Evolutionary conservation across 768 basidiomycete species (phyloP).

Genomic region (Heimioporus sp.): DNA sequence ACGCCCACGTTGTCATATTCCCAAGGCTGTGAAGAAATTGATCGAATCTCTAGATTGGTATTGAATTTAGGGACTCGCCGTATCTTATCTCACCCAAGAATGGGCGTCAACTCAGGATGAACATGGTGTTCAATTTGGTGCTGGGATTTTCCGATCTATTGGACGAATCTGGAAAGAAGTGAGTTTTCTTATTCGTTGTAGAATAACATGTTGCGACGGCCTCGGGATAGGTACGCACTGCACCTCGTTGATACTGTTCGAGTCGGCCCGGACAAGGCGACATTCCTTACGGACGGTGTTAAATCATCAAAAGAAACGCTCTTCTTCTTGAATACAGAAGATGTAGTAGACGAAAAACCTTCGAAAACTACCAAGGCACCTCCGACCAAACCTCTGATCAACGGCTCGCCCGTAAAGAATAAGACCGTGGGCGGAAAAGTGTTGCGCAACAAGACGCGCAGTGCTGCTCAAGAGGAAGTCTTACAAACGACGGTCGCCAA

Average conservation of each 20-base stretch:
- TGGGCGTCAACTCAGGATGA: constrained; percentile 59
- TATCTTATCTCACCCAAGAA: constrained; percentile 87
- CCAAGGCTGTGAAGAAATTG: not conserved
- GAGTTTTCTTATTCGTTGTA: constrained; percentile 13
- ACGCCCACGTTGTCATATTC: constrained; percentile 26
- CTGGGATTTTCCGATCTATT: constrained; percentile 84
- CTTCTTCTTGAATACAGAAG: constrained; percentile 73
- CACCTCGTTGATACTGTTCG: constrained; percentile 88
- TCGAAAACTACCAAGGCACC: constrained; percentile 55
- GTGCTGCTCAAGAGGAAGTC: constrained; percentile 82
- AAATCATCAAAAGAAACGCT: constrained; percentile 85
- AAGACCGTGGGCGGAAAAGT: constrained; percentile 84
- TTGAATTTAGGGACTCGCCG: constrained; percentile 90
- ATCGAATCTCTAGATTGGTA: constrained; percentile 67
- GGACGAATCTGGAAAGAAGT: constrained; percentile 80
- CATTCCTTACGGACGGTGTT: constrained; percentile 78
- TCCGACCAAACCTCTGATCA: constrained; percentile 49
- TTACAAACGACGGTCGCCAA: constrained; percentile 74
- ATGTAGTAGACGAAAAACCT: constrained; percentile 51
- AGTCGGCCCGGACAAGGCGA: constrained; percentile 61
- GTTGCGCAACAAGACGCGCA: constrained; percentile 85
- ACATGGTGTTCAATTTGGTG: constrained; percentile 84
- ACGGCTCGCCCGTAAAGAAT: constrained; percentile 67
- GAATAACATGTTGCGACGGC: not conserved
- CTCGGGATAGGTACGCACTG: constrained; percentile 67